Conservation (phyloP, 2,329 filamentous ascomycete genomes). For the Lasiodiplodia hormozganensis region DNA sequence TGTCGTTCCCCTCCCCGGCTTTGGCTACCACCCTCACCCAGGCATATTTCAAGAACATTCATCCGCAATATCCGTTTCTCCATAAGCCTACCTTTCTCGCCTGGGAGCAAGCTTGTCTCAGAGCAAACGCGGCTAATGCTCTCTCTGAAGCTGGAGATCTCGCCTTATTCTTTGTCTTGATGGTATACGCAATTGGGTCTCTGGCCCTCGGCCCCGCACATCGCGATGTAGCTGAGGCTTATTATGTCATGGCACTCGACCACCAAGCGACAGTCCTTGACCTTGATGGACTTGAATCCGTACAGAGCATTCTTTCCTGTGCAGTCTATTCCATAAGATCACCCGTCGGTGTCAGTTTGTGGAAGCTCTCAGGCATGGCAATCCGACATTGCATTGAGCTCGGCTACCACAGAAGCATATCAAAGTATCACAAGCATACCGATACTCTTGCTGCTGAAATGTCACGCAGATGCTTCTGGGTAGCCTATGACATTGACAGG, state of each 20-base stretch:
- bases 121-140: slow-evolving; percentile 27
- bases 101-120: slow-evolving; percentile 41
- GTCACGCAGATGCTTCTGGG: slow-evolving; percentile 43
- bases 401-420: slow-evolving; percentile 44
- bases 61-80: slow-evolving; percentile 49
- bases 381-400: slow-evolving; percentile 46
- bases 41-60: slow-evolving; percentile 49
- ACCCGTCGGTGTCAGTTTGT: slow-evolving; percentile 37
- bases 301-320: slow-evolving; percentile 37
- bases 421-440: slow-evolving; percentile 26
- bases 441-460: slow-evolving; percentile 39
- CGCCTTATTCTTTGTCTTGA: slow-evolving; percentile 31
- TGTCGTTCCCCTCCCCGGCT: not conserved
- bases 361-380: slow-evolving; percentile 46
- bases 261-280: slow-evolving; percentile 34
- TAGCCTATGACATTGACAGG: slow-evolving; percentile 44
- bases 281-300: slow-evolving; percentile 36
- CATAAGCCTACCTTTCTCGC: slow-evolving; percentile 43
- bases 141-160: slow-evolving; percentile 11
- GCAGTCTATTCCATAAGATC: slow-evolving; percentile 40
- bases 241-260: slow-evolving; percentile 33
- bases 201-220: slow-evolving; percentile 32
- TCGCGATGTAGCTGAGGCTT: slow-evolving; percentile 30
- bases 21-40: slow-evolving; percentile 33
- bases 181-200: slow-evolving; percentile 38